Evolutionary conservation across 169 alveolate genomes (phyloP), one percentile per base, ranked within the genome.

Genomic region (Miamiensis avidus): DNA sequence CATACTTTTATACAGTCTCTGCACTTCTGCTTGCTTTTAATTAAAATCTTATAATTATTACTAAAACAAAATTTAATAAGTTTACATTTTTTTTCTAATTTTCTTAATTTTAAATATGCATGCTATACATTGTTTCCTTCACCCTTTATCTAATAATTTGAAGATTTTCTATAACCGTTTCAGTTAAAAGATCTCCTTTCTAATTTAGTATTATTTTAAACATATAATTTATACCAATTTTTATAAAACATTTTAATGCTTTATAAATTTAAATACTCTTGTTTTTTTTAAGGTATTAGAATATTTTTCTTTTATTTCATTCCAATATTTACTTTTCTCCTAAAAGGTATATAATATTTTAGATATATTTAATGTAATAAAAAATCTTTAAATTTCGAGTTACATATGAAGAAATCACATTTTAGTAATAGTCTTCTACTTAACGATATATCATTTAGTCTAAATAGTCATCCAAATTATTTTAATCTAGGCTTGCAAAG

Each of bases 1-100:
- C 30, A 79, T 64, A 25, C 30, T 34, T 79, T 74, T 79, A 79
- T 79, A 79, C 29, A 79, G 64, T 79, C 84, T 79, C 49, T 79
- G 29, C 0, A 79, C 33, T 79, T 79, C 84, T 34, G 65, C 64
- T 65, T 49, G 30, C 84, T 79, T 49, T 49, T 49, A 49, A 49
- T 11, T 49, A n/a, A n/a, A n/a, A n/a, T n/a, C n/a, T n/a, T n/a
- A n/a, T n/a, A n/a, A n/a, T n/a, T n/a, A 49, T 49, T 4, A 49
- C 20, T 49, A 4, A 49, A 49, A 49, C 4, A 49, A 49, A 11
- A 11, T 49, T 49, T 49, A 11, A 11, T 49, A 11, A 49, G 20
- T 49, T 11, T 11, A 49, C 20, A 49, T 20, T 11, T 49, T 49
- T 49, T 49, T 49, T 49, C 69, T 49, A 49, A 11, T 49, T 49